Evolutionary conservation across 257 asterid genomes (phyloP).

Genomic region (Jaltomata sinuosa): DNA sequence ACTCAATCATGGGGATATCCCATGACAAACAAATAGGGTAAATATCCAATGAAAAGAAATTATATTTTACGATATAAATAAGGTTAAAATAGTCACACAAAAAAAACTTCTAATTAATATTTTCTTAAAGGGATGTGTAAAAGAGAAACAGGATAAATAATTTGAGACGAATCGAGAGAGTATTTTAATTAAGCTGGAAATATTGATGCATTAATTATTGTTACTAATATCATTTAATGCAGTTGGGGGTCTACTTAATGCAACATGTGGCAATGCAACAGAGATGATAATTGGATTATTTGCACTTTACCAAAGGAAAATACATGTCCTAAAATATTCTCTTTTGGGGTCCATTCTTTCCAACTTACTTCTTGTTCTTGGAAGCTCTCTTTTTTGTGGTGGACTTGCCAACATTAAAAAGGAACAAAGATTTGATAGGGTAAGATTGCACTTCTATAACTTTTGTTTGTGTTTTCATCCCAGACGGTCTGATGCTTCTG

Average conservation of each 20-base stretch:
- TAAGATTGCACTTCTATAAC: neutral
- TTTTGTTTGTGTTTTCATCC: neutral
- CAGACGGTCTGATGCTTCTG: too few species aligned
- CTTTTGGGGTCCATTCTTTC: conserved; percentile 40
- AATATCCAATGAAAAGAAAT: too few species aligned
- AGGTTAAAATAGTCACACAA: too few species aligned
- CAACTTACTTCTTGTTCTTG: conserved; percentile 39
- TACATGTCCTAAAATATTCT: conserved; percentile 30
- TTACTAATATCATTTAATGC: conserved; percentile 1
- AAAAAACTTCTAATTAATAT: too few species aligned
- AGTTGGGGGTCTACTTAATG: conserved; percentile 43
- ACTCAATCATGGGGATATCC: too few species aligned
- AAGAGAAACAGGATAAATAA: too few species aligned
- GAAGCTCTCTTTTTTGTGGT: conserved; percentile 27
- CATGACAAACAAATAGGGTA: too few species aligned
- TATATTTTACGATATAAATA: too few species aligned
- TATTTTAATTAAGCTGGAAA: neutral
- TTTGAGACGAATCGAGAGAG: too few species aligned
- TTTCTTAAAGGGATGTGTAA: too few species aligned
- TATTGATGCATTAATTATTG: neutral
- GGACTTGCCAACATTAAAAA: conserved; percentile 28
- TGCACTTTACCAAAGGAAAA: conserved; percentile 29
- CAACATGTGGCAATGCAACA: conserved; percentile 47
- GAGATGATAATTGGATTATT: conserved; percentile 35
- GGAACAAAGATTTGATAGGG: conserved; percentile 35